Evolutionary conservation across 345 rosid genomes (phyloP).

Genomic region (Rhodamnia argentea): DNA sequence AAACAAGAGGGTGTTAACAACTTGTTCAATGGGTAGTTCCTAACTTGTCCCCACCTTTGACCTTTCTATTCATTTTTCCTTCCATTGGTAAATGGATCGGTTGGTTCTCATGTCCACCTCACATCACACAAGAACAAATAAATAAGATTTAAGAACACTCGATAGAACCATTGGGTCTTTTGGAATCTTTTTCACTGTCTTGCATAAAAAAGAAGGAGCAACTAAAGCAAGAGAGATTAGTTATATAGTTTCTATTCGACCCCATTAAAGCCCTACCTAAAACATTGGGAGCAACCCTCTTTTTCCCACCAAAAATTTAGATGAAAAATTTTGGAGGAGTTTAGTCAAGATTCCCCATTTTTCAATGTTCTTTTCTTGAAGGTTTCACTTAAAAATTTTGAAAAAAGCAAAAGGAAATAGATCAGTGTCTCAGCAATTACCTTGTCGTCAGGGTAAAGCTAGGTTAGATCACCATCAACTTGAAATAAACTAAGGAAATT

Average conservation of each 20-base stretch:
- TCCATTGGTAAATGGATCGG: slow-evolving; percentile 16
- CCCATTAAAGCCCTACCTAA: not conserved
- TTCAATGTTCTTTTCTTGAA: not conserved
- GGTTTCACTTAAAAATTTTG: not conserved
- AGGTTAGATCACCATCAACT: not conserved
- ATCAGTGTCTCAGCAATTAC: not conserved
- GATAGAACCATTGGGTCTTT: not conserved
- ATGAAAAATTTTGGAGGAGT: not conserved
- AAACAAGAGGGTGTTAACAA: slow-evolving; percentile 4
- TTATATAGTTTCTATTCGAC: not conserved
- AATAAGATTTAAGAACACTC: not conserved
- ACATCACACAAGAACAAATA: not conserved
- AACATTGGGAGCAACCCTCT: not conserved
- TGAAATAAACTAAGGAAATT: not conserved
- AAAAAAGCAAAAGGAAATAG: not conserved
- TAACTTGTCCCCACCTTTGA: slow-evolving; percentile 8
- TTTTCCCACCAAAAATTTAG: not conserved
- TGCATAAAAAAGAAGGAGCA: not conserved
- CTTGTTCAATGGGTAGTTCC: not conserved
- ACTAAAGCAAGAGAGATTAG: not conserved
- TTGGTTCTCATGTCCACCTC: slow-evolving; percentile 8
- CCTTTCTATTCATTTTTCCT: not conserved
- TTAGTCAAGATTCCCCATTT: not conserved
- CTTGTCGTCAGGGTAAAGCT: not conserved
- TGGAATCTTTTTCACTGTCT: not conserved